phyloP scores from a whole-genome alignment of 306 rosid genomes.

The Hippophae rhamnoides region DNA sequence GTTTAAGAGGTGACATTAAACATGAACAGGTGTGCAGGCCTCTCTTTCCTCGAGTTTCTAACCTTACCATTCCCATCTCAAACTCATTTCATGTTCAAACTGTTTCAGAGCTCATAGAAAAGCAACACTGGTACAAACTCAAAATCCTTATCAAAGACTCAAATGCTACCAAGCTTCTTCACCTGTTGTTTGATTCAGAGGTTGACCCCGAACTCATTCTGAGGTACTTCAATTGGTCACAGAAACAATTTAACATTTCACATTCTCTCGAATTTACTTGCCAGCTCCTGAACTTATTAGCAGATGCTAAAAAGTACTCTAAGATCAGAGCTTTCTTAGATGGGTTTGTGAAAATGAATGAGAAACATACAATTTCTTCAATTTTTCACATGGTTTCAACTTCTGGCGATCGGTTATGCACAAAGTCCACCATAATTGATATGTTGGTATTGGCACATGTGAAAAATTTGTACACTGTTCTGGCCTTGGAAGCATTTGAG shows the following conservation, averaged over 20 bases:
- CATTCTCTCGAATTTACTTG: conserved; percentile 41
- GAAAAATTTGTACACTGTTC: conserved; percentile 25
- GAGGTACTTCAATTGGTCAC: conserved; percentile 68
- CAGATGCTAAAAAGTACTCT: conserved; percentile 43
- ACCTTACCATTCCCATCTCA: conserved; percentile 16
- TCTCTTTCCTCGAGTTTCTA: conserved; percentile 8
- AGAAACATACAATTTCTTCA: conserved; percentile 32
- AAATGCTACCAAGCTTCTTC: conserved; percentile 34
- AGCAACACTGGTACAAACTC: conserved; percentile 66
- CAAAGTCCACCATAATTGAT: conserved; percentile 40
- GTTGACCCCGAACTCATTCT: conserved; percentile 44
- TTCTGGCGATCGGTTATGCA: conserved; percentile 17
- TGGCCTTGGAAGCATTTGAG: conserved; percentile 48
- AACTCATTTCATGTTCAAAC: conserved; percentile 16
- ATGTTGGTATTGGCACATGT: conserved; percentile 59
- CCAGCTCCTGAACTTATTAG: conserved; percentile 40
- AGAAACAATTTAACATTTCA: conserved; percentile 32
- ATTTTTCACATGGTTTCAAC: conserved; percentile 41
- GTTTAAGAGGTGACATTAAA: neutral
- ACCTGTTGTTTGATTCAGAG: conserved; percentile 36
- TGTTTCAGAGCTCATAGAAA: conserved; percentile 49
- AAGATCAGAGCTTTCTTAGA: conserved; percentile 49
- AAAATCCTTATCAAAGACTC: conserved; percentile 38
- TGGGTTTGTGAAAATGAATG: conserved; percentile 39
- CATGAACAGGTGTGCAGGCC: neutral